Conservation (phyloP, 2,329 filamentous ascomycete genomes). For the Fusarium protoensiforme region DNA sequence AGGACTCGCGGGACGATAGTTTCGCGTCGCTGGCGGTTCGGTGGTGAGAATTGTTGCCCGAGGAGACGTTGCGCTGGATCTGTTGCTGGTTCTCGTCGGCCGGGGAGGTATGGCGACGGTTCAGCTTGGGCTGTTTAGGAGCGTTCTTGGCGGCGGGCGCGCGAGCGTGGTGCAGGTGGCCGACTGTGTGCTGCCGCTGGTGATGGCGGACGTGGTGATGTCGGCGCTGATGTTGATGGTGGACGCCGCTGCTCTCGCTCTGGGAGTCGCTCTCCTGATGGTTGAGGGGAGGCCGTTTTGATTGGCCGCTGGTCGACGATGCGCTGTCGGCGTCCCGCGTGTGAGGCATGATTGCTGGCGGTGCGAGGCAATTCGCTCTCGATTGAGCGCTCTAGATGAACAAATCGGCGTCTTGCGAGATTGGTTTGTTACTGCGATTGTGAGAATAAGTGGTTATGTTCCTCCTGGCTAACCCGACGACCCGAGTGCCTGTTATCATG, state of each 20-base stretch:
- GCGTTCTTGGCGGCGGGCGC: slow-evolving; percentile 64
- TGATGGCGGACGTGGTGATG: slow-evolving; percentile 47
- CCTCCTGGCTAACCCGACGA: slow-evolving; percentile 31
- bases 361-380: slow-evolving; percentile 11
- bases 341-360: slow-evolving; percentile 51
- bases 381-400: slow-evolving; percentile 11
- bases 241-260: slow-evolving; percentile 44
- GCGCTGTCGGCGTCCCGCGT: slow-evolving; percentile 61
- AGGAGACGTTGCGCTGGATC: slow-evolving; percentile 41
- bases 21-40: slow-evolving; percentile 63
- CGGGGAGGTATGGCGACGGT: slow-evolving; percentile 57
- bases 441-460: slow-evolving; percentile 27
- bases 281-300: slow-evolving; percentile 60
- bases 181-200: slow-evolving; percentile 50
- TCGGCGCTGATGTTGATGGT: slow-evolving; percentile 46
- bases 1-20: slow-evolving; percentile 56
- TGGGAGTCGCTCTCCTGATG: slow-evolving; percentile 51
- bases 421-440: slow-evolving; percentile 17
- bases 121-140: slow-evolving; percentile 58
- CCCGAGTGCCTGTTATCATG: slow-evolving; percentile 33
- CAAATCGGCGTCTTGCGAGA: slow-evolving; percentile 4
- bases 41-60: slow-evolving; percentile 53
- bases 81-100: slow-evolving; percentile 43
- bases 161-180: slow-evolving; percentile 61
- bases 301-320: slow-evolving; percentile 62